Conservation (phyloP, 2,329 filamentous ascomycete species). For the Lojkania enalia region DNA sequence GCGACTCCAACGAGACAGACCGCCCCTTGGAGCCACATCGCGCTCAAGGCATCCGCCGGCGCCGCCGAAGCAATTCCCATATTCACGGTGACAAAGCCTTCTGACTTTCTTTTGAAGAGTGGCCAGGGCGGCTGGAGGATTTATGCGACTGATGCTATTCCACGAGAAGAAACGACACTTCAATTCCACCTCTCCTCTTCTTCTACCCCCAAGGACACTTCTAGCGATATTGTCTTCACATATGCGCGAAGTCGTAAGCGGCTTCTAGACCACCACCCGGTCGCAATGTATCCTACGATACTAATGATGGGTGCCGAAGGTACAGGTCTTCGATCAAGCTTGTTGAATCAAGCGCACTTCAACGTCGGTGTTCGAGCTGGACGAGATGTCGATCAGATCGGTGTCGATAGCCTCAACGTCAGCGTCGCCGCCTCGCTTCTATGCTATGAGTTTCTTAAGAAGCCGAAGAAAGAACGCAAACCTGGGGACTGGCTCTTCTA, state of each 20-base stretch:
- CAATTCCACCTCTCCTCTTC: too few species aligned
- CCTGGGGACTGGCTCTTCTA: slow-evolving; percentile 30
- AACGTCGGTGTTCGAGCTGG: slow-evolving; percentile 64
- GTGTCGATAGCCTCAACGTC: slow-evolving; percentile 90
- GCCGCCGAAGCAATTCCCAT: slow-evolving; percentile 80
- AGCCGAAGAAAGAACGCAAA: slow-evolving; percentile 23
- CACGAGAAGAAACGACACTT: slow-evolving; percentile 15
- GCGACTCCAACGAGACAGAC: slow-evolving; percentile 72
- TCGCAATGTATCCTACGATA: slow-evolving; percentile 64
- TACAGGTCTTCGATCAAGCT: slow-evolving; percentile 28
- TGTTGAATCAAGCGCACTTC: slow-evolving; percentile 62
- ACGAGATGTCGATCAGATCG: slow-evolving; percentile 51
- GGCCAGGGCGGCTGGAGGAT: slow-evolving; percentile 76
- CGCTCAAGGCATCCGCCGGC: slow-evolving; percentile 85
- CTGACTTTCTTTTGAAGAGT: slow-evolving; percentile 70
- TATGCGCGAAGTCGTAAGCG: slow-evolving; percentile 24
- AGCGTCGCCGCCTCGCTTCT: slow-evolving; percentile 83
- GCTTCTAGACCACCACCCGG: slow-evolving; percentile 30
- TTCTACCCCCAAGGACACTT: slow-evolving; percentile 37
- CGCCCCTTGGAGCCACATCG: slow-evolving; percentile 73
- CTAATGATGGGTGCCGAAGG: slow-evolving; percentile 64
- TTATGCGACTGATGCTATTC: slow-evolving; percentile 67
- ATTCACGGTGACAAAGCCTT: slow-evolving; percentile 68
- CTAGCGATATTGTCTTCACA: slow-evolving; percentile 29
- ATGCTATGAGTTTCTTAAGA: slow-evolving; percentile 67